phyloP scores from a whole-genome alignment of 1,284 basidiomycete genomes.

The Stygiomarasmius scandens region DNA sequence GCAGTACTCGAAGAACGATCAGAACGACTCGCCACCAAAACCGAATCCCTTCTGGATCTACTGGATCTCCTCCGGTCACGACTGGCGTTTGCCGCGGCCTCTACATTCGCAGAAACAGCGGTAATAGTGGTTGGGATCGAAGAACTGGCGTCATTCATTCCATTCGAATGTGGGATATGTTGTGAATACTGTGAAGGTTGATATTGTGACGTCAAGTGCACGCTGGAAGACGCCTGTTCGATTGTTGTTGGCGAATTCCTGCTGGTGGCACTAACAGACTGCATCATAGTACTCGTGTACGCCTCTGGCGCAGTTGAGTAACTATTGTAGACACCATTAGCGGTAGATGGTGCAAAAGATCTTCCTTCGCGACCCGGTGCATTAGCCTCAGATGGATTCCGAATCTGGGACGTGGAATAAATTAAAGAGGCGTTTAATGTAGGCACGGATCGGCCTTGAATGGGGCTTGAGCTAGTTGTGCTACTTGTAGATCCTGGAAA shows the following conservation, averaged over 20 bases:
- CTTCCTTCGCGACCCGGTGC: neutral
- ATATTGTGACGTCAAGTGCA: neutral
- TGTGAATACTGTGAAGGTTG: neutral
- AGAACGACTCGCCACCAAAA: neutral
- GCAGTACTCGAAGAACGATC: neutral
- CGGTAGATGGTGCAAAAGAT: neutral
- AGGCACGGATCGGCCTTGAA: too few relatives aligned
- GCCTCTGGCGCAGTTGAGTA: neutral
- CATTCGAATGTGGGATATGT: neutral
- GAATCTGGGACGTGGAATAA: too few relatives aligned
- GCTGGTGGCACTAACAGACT: neutral
- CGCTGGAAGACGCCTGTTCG: neutral
- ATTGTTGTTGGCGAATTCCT: neutral
- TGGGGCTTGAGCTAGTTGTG: too few relatives aligned
- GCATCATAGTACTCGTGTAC: neutral
- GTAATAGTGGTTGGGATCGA: neutral
- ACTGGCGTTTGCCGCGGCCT: neutral
- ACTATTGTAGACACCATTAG: neutral
- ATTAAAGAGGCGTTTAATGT: too few relatives aligned
- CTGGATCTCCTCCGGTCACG: neutral
- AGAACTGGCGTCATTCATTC: neutral
- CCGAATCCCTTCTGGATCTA: neutral
- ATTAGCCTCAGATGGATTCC: neutral
- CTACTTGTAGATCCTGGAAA: too few relatives aligned
- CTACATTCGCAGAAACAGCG: neutral